A percentile compares a stretch with the other conserved stretches of the same genome.
These are phyloP conservation scores for Tephrocybe sp. DNA, from an alignment of 768 basidiomycete genomes.

Conservation along the genomic window DNA sequence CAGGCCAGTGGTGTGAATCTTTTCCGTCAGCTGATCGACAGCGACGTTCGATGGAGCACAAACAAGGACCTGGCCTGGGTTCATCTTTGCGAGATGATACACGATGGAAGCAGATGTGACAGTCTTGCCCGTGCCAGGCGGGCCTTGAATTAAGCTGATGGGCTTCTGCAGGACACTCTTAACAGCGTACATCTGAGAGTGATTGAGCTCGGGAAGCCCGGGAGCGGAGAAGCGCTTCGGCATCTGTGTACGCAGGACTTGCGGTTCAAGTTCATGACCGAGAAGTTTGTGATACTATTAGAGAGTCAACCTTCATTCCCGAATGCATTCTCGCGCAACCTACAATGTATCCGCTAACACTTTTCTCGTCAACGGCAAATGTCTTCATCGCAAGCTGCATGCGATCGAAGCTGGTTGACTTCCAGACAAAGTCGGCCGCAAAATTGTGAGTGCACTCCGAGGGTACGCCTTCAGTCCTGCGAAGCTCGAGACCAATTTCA, in stretches of 20 bases:
- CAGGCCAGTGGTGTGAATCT: constrained; percentile 97
- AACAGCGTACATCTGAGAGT: constrained; percentile 99
- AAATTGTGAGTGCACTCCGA: constrained; percentile 94
- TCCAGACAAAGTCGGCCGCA: constrained; percentile 99
- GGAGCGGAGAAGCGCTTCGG: constrained; percentile 97
- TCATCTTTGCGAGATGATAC: constrained; percentile 99
- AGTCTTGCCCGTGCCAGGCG: constrained; percentile 98
- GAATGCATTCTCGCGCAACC: constrained; percentile 28
- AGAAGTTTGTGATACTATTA: constrained; percentile 94
- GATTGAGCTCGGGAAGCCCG: constrained; percentile 96
- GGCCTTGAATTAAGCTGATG: constrained; percentile 95
- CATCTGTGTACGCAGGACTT: constrained; percentile 88
- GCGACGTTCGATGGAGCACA: constrained; percentile 99
- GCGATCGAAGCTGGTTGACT: constrained; percentile 97
- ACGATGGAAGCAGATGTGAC: constrained; percentile 99
- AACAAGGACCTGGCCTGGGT: constrained; percentile 97
- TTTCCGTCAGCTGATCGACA: constrained; percentile 98
- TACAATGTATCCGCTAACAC: constrained; percentile 97
- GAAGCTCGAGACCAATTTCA: constrained; percentile 92
- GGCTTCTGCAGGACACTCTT: constrained; percentile 99
- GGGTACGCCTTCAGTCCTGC: constrained; percentile 90
- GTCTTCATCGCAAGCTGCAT: constrained; percentile 99
- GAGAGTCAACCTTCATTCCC: neutral
- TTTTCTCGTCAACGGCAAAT: constrained; percentile 98
- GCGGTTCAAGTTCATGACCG: constrained; percentile 96